phyloP scores from a whole-genome alignment of 2,329 filamentous ascomycete species.

The Alternaria atra region DNA sequence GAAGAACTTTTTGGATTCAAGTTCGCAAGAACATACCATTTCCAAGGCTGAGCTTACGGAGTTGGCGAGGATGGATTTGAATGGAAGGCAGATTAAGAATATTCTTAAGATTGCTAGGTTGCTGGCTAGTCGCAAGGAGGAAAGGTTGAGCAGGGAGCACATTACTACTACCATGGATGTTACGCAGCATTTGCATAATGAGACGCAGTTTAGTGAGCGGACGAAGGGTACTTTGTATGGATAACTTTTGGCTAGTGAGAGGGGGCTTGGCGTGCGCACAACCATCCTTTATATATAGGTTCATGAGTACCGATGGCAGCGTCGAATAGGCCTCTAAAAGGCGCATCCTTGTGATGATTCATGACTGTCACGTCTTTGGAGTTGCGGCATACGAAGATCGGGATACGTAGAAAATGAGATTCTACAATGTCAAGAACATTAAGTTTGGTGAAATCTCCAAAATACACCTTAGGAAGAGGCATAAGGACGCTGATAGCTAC shows the following conservation, averaged over 20 bases:
- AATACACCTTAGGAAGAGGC: too few relatives aligned
- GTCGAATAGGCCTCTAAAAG: too few relatives aligned
- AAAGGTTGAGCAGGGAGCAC: slow-evolving; percentile 39
- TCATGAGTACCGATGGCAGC: too few relatives aligned
- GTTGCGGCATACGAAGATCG: too few relatives aligned
- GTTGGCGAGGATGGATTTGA: slow-evolving; percentile 55
- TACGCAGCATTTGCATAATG: slow-evolving; percentile 53
- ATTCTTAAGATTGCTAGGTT: slow-evolving; percentile 44
- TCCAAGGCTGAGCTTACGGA: slow-evolving; percentile 26
- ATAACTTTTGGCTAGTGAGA: not conserved
- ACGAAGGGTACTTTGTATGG: slow-evolving; percentile 32
- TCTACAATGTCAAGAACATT: too few relatives aligned
- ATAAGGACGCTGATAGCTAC: too few relatives aligned
- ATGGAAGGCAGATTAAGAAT: slow-evolving; percentile 64
- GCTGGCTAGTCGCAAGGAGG: slow-evolving; percentile 38
- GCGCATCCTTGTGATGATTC: too few relatives aligned
- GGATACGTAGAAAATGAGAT: too few relatives aligned
- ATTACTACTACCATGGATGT: slow-evolving; percentile 50
- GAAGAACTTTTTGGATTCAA: slow-evolving; percentile 49
- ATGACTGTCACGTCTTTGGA: too few relatives aligned
- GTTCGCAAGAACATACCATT: slow-evolving; percentile 26
- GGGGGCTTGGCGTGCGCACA: too few relatives aligned
- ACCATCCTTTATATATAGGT: too few relatives aligned
- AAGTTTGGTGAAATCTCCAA: too few relatives aligned
- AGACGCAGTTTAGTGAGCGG: slow-evolving; percentile 43